Evolutionary conservation across 805 yeast species (phyloP), one percentile per base, ranked within the genome.

Genomic region (Starmerella etchellsii): DNA sequence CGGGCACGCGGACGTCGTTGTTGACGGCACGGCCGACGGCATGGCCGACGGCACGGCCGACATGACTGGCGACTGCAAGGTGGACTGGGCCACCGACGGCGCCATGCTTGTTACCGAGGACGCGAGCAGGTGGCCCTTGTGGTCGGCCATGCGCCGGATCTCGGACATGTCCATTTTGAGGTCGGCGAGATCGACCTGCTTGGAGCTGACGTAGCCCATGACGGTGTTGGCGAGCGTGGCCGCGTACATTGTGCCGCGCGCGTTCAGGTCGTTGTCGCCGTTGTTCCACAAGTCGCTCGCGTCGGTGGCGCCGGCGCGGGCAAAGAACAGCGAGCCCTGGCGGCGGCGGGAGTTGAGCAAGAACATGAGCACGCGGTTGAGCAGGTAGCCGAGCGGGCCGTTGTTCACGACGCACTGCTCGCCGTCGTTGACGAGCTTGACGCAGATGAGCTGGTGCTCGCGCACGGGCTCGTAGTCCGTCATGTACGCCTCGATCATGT

Each of bases 361-460:
- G 60, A 83, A 91, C 59, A 83, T 84, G 21, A 91, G 85, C 37
- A 91, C 91, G 55, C 91, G 80, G 57, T 88, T 84, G 44, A 84
- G 76, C 58, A 91, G 68, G 59, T 88, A 91, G 15, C 95, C 96
- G 54, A 83, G 74, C 49, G 80, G 79, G 31, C 87, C 76, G 55
- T 81, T 75, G 62, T 83, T 81, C 44, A 87, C 71, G 34, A 81
- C 76, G 42, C 88, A 69, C 48, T 80, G 64, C 57, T 84, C 91
- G 15, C 96, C 95, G 60, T 87, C 88, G 58, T 91, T 87, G 55
- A 81, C 79, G 53, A 84, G 77, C 61, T 87, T 84, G 56, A 91
- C 78, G 61, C 74, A 91, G 21, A 81, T 73, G 40, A 85, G 65
- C 13, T 69, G 67, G 23, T 66, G 63, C 40, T 73, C 78, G 26